Base-by-base conservation (phyloP, 306 rosid genomes). In the Quercus wislizeni region DNA sequence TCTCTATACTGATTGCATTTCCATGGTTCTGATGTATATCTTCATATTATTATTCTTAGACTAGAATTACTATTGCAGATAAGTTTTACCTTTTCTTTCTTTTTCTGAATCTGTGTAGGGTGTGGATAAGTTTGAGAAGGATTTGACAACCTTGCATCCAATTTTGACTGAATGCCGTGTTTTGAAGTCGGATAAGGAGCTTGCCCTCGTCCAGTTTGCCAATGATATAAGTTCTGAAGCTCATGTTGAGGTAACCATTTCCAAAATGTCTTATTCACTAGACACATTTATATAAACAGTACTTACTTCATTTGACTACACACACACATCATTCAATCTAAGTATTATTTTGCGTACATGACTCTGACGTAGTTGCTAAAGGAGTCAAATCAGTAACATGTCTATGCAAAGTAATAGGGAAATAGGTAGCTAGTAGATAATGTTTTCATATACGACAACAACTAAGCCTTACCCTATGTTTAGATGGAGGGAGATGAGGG, bases 141-240 rank as follows among this genome's bases (percentile, higher is more conserved):
- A 92, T 82, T 65, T 89, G 89, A 86, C 82, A 7, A 86, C 88
- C 74, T 84, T 92, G 88, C 97, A 94, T 87, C 97, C 98, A 49
- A 82, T 92, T 87, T 82, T 94, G 87, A 87, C 93, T 61, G 98
- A 92, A 86, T 88, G 98, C 77, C 94, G 97, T 57, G 98, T 94
- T 65, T 79, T 87, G 77, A 94, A 94, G 88, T 88, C 98, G 18
- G 89, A 92, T n/a, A 79, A 86, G 85, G 97, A 94, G 86, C 90
- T 94, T 86, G 88, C 90, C 46, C 79, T 91, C 75, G 88, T 94
- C 83, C 97, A 92, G 82, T 94, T 73, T 89, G 97, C 97, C 68
- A 94, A 92, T 83, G 97, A 89, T 83, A 92, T 94, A 79, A 94
- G 97, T 86, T 94, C 98, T 33, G 93, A 94, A 87, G 97, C 94